A percentile compares a stretch with the other conserved stretches of the same genome.
These are phyloP conservation scores for Eucalyptus cladocalyx DNA, from an alignment of 345 rosid genomes.

Conservation along the genomic window DNA sequence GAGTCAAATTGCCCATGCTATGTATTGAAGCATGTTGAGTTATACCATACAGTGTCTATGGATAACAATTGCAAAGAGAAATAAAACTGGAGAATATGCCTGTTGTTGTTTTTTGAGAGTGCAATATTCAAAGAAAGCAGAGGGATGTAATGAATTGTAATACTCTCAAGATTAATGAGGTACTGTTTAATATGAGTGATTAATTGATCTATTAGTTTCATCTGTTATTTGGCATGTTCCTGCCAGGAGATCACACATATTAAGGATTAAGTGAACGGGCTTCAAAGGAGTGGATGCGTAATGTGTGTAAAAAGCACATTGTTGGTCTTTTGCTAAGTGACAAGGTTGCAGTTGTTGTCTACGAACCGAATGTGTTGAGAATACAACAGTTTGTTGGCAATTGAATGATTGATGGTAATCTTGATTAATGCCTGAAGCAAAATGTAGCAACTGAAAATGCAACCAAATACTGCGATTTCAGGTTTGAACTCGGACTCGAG, in stretches of 20 bases:
- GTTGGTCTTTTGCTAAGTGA: neutral
- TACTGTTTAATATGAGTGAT: neutral
- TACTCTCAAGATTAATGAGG: neutral
- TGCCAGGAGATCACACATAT: neutral
- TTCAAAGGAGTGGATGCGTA: neutral
- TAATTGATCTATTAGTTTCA: neutral
- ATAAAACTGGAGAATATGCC: neutral
- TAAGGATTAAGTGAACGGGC: neutral
- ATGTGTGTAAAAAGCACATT: neutral
- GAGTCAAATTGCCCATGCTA: neutral
- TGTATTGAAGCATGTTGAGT: neutral
- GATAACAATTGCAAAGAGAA: neutral
- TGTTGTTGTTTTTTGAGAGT: neutral
- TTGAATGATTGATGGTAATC: neutral
- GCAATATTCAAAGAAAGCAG: neutral
- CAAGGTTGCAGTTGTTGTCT: neutral
- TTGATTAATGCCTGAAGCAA: neutral
- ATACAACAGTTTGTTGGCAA: neutral
- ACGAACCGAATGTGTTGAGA: neutral
- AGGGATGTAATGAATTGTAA: neutral
- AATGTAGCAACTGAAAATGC: neutral
- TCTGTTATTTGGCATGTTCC: neutral
- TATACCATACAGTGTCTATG: neutral
- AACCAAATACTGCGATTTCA: slow-evolving; percentile 1
- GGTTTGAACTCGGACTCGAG: slow-evolving; percentile 89